Base-by-base conservation (phyloP, 371 early-diverging fungal genomes). In the Thermomucor indicae-seudaticae region DNA sequence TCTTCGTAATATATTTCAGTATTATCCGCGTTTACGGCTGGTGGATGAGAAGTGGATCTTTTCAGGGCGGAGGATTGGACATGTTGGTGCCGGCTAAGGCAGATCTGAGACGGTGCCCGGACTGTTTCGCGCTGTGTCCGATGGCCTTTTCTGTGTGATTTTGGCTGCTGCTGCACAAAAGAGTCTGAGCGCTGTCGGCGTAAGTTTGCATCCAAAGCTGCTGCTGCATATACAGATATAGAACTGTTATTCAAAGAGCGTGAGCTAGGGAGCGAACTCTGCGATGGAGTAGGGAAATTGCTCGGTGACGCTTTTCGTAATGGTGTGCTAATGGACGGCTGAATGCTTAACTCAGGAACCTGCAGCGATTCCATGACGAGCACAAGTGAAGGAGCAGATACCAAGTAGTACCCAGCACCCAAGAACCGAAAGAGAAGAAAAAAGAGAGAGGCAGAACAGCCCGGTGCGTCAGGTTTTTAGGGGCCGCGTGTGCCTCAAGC, bases 151-250 rank as follows among this genome's bases (percentile, higher is more conserved):
- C 16, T 49, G n/a, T 32, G 22, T 34, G 24, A 43, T 10, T 40
- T 38, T 24, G 42, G 46, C 23, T 43, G 17, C 19, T 54, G 41
- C 22, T 38, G 37, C 47, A 61, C 49, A 53, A 61, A 61, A 10
- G 52, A 51, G 22, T 61, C 61, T 6, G 61, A 61, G 43, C 51
- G 61, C 43, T 58, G 66, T 24, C 55, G 55, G 20, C 55, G 58
- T 43, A 56, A 53, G 28, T 51, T 47, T 28, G 44, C 49, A 49
- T 34, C 42, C 30, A 34, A 49, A 31, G 53, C 41, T 20, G 47
- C 53, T 17, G 53, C 51, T 25, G 49, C 43, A 44, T 49, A 43
- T 35, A 55, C 34, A n/a, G 56, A 51, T 16, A 51, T 28, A 3
- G 51, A 23, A 25, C 43, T 39, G 23, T 24, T 24, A 34, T 31